Evolutionary conservation across 2,329 filamentous ascomycete species (phyloP).

Genomic region (Aspergillus quadrilineatus): DNA sequence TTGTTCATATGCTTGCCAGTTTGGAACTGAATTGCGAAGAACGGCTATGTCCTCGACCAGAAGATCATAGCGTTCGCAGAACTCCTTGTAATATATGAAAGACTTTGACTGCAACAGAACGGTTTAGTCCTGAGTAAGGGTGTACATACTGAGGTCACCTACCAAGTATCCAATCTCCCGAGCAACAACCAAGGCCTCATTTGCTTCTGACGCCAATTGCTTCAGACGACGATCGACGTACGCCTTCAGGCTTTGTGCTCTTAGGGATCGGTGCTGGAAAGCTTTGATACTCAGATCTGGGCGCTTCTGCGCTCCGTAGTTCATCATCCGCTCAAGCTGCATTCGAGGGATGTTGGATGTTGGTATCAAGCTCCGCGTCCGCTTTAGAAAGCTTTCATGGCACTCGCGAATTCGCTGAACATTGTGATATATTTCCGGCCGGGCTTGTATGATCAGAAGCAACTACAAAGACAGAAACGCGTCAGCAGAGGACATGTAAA

Average conservation of each 20-base stretch:
- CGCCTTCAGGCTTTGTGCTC: constrained; percentile 31
- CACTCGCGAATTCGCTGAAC: constrained; percentile 76
- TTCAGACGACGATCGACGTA: constrained; percentile 29
- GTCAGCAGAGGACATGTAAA: not conserved
- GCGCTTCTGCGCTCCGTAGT: constrained; percentile 43
- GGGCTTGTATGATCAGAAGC: constrained; percentile 71
- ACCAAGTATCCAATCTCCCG: constrained; percentile 56
- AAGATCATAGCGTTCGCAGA: constrained; percentile 83
- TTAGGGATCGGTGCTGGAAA: constrained; percentile 28
- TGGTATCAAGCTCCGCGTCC: constrained; percentile 70
- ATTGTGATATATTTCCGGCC: constrained; percentile 74
- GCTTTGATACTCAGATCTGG: constrained; percentile 45
- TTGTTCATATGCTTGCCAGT: constrained; percentile 78
- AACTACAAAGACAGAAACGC: constrained; percentile 50
- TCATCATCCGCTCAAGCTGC: constrained; percentile 22
- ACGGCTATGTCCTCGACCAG: constrained; percentile 75
- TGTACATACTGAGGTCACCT: constrained; percentile 8
- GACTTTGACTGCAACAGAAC: constrained; percentile 65
- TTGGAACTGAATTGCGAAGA: constrained; percentile 65
- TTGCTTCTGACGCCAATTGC: constrained; percentile 51
- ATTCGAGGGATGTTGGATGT: constrained; percentile 48
- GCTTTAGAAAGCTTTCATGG: constrained; percentile 76
- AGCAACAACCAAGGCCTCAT: constrained; percentile 55
- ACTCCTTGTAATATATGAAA: constrained; percentile 88
- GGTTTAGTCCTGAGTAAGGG: constrained; percentile 35